Percentiles rank a stretch among this genome's conserved stretches.
Evolutionary conservation across 495 filamentous ascomycete species (phyloP).

Genomic region (Podospora sp.): DNA sequence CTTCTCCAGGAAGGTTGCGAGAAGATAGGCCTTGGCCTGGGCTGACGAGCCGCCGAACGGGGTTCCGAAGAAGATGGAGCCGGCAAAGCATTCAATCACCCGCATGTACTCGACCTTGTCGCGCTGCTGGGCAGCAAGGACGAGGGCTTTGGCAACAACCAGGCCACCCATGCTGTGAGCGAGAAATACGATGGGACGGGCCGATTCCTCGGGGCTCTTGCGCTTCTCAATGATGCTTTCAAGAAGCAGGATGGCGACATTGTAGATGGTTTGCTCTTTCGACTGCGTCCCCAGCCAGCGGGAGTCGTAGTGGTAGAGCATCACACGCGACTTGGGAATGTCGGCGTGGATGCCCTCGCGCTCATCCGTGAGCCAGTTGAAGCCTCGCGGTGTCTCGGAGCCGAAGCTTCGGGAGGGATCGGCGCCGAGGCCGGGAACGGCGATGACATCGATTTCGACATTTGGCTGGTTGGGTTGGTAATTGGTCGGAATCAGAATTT

Average conservation of each 20-base stretch:
- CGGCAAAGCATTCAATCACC: conserved; percentile 21
- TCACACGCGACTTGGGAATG: conserved; percentile 18
- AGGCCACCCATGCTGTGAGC: conserved; percentile 21
- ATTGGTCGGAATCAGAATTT: conserved; percentile 6
- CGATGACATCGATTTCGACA: conserved; percentile 15
- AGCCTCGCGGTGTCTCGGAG: conserved; percentile 19
- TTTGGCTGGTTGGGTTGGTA: conserved; percentile 2
- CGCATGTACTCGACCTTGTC: conserved; percentile 21
- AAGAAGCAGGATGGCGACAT: conserved; percentile 18
- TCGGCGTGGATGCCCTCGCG: conserved; percentile 20
- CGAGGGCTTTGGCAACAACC: conserved; percentile 17
- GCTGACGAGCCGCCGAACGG: conserved; percentile 19
- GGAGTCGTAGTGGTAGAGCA: conserved; percentile 22
- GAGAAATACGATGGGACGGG: conserved; percentile 21
- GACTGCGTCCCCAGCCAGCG: conserved; percentile 17
- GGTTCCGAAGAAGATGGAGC: conserved; percentile 20
- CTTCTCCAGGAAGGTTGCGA: conserved; percentile 20
- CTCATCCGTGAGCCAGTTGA: conserved; percentile 21
- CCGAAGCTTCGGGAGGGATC: conserved; percentile 18
- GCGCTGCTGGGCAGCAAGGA: conserved; percentile 8
- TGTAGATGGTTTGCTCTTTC: conserved; percentile 19
- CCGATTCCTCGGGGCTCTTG: conserved; percentile 10
- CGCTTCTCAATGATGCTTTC: conserved; percentile 16
- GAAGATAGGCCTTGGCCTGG: conserved; percentile 8
- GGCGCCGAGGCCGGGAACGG: conserved; percentile 20